Evolutionary conservation across 1,284 basidiomycete genomes (phyloP), one percentile per base, ranked within the genome.

Genomic region (Anthracocystis panici-leucophaei): DNA sequence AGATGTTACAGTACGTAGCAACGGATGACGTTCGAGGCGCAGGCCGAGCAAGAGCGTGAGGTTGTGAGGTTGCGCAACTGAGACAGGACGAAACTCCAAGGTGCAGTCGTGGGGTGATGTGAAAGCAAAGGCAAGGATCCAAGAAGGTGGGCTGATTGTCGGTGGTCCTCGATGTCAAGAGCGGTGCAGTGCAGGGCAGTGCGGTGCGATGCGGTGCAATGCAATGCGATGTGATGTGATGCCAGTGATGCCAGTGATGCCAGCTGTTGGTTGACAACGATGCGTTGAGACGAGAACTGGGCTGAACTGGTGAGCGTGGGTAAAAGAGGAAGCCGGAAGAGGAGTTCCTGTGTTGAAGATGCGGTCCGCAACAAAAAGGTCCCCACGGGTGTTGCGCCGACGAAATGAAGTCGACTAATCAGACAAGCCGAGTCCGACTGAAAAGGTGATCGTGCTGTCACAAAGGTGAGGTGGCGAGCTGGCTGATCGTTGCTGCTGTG

Each of bases 221-320:
- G 33, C 33, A 44, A 16, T 23, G 31, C 8, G 18, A 41, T 50
- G 44, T 35, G 23, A 56, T 21, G 52, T 38, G 52, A 44, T 54
- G 21, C 35, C 18, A n/a, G 31, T 9, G n/a, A 41, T 51, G 45
- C 45, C 12, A 56, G 52, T 40, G 52, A 51, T 54, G 25, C 12
- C 40, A 29, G 51, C 21, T 53, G 38, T 35, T 12, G 29, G 20
- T 56, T 56, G 54, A 56, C 54, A 45, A 29, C 16, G 12, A 20
- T 7, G 31, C 35, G 55, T 54, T 38, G 40, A 56, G n/a, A 27
- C 12, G 31, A 16, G 44, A 11, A 29, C 14, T 11, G 21, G 35
- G 49, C 49, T 31, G 57, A 11, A 14, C 27, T 56, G 54, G 20
- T 44, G 40, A 61, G 42, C 51, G 65, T 68, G 65, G 59, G 59